phyloP scores from a whole-genome alignment of 176 grass and related monocot genomes.

The Chloris gayana region DNA sequence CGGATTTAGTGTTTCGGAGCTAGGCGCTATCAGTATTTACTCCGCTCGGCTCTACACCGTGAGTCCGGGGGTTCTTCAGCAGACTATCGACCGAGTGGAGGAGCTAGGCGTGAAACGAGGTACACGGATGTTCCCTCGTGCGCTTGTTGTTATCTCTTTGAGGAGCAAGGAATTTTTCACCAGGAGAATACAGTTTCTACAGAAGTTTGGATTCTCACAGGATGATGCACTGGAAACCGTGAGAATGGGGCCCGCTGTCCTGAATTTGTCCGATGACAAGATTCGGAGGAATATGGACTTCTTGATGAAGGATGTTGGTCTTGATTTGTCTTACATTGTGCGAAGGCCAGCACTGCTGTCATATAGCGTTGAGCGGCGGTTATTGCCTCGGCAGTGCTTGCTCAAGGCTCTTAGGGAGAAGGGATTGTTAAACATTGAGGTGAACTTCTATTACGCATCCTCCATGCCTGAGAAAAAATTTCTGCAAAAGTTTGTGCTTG shows the following conservation, averaged over 20 bases:
- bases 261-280: not conserved
- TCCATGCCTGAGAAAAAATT: constrained; percentile 39
- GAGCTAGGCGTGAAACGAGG: constrained; percentile 23
- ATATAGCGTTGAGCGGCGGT: constrained; percentile 43
- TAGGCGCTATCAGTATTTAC: not conserved
- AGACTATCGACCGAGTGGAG: not conserved
- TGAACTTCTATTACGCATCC: constrained; percentile 3
- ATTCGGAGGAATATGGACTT: not conserved
- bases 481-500: constrained; percentile 38
- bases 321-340: constrained; percentile 26
- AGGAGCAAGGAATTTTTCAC: not conserved
- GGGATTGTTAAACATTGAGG: not conserved
- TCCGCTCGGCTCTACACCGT: not conserved
- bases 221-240: not conserved
- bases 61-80: not conserved
- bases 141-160: not conserved
- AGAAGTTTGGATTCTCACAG: not conserved
- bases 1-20: not conserved
- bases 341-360: constrained; percentile 29
- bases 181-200: not conserved
- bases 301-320: constrained; percentile 26
- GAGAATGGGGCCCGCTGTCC: not conserved
- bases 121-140: constrained; percentile 12
- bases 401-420: constrained; percentile 38
- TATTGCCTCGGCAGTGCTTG: constrained; percentile 44